A percentile compares a stretch with the other conserved stretches of the same genome.
phyloP scores from a whole-genome alignment of 1,284 basidiomycete species.

The Puccinia horiana region DNA sequence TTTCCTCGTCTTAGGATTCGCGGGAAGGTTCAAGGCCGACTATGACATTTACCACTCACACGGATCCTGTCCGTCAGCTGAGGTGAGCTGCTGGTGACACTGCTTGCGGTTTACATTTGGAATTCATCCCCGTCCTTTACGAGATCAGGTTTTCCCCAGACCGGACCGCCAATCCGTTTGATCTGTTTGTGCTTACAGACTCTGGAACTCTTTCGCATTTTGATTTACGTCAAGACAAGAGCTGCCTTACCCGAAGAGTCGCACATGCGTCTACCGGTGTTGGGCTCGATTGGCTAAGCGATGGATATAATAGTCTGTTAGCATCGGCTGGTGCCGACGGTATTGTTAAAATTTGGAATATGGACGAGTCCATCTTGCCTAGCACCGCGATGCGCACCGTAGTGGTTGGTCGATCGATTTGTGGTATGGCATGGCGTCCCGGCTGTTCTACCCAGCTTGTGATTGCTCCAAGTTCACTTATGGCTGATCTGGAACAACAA shows the following conservation, averaged over 20 bases:
- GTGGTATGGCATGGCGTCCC: conserved; percentile 36
- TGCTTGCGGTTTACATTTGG: background rate
- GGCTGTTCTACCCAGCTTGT: conserved; percentile 28
- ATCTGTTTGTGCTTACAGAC: conserved; percentile 35
- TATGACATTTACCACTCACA: conserved; percentile 34
- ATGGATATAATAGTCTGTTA: conserved; percentile 17
- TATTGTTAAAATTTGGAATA: conserved; percentile 40
- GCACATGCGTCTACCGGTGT: conserved; percentile 39
- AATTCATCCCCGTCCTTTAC: background rate
- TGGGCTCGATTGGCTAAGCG: conserved; percentile 29
- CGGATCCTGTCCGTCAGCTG: conserved; percentile 36
- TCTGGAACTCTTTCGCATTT: conserved; percentile 39
- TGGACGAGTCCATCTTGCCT: conserved; percentile 18
- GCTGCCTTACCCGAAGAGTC: conserved; percentile 31
- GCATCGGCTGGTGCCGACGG: conserved; percentile 37
- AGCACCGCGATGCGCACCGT: conserved; percentile 33
- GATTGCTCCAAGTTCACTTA: conserved; percentile 43
- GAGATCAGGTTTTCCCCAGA: conserved; percentile 35
- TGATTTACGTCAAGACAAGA: conserved; percentile 39
- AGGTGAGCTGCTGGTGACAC: conserved; percentile 15
- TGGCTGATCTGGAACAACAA: conserved; percentile 37
- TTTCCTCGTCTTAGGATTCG: conserved; percentile 22
- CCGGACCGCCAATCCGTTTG: conserved; percentile 35
- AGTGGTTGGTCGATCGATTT: conserved; percentile 28
- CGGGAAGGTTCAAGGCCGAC: conserved; percentile 14